phyloP scores from a whole-genome alignment of 345 rosid genomes.

The Camelina sativa region DNA sequence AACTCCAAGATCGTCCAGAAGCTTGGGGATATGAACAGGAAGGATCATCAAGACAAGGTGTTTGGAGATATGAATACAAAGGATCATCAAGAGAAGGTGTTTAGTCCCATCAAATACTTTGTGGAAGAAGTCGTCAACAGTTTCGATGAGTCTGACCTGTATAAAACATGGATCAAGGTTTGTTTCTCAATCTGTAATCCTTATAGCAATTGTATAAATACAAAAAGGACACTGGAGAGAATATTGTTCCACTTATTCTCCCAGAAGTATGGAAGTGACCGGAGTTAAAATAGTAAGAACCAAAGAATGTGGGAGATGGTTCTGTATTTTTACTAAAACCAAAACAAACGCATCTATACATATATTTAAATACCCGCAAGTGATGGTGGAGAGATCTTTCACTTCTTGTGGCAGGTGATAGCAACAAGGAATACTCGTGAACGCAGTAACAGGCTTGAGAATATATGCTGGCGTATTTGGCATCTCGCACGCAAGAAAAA shows the following conservation, averaged over 20 bases:
- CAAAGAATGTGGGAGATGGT: background rate
- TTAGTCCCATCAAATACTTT: constrained; percentile 80
- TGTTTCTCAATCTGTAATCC: constrained; percentile 19
- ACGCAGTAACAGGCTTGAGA: constrained; percentile 87
- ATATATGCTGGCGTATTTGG: constrained; percentile 98
- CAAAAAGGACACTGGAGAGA: background rate
- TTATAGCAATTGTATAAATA: background rate
- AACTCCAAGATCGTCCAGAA: constrained; percentile 53
- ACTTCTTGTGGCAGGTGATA: constrained; percentile 62
- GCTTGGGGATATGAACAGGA: constrained; percentile 50
- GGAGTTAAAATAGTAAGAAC: background rate
- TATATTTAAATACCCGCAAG: constrained; percentile 36
- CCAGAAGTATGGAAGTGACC: constrained; percentile 12
- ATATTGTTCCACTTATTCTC: constrained; percentile 9
- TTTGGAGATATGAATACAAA: constrained; percentile 48
- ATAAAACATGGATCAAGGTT: constrained; percentile 91
- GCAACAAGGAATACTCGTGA: constrained; percentile 95
- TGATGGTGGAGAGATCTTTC: constrained; percentile 32
- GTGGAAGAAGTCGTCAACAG: constrained; percentile 87
- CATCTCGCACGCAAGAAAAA: constrained; percentile 92
- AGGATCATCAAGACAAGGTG: constrained; percentile 37
- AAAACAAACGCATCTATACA: constrained; percentile 9
- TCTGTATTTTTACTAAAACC: background rate
- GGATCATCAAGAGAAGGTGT: constrained; percentile 53
- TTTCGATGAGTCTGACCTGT: constrained; percentile 84